Evolutionary conservation across 257 asterid species (phyloP), one percentile per base, ranked within the genome.

Genomic region (Solanum chilense): DNA sequence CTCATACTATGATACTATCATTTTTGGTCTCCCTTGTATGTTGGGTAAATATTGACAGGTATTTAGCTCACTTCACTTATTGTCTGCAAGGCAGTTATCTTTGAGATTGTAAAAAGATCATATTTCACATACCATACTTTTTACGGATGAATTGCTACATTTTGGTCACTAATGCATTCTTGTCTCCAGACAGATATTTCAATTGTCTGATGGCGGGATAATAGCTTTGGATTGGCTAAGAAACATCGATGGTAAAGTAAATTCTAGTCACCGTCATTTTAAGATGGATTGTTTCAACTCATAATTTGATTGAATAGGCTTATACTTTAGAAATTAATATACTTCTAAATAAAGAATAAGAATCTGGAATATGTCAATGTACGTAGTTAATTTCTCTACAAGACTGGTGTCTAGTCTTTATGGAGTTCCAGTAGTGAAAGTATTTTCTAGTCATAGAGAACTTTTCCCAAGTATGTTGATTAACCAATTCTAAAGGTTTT

Each of bases 201-300:
- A 83, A 35, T 87, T 95, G 31, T 87, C 93, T 62, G 98, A 96
- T 88, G 98, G 98, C 25, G 98, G 98, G 86, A 96, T 96, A 21
- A 58, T 96, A 86, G 98, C 98, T 87, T 87, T 96, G 91, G 98
- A 96, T 90, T 96, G 98, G 98, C 92, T 93, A 85, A 90, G 80
- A 89, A 91, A 89, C 44, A 88, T 56, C 2, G 93, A 92, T 86
- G 98, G 96, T 96, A 89, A 85, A 77, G 71, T 82, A 85, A 45
- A 81, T 81, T 47, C 39, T 49, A 31, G 25, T 15, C 69, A 49
- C 64, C 8, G 39, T 49, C 85, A 45, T 78, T 78, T 27, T 18
- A 78, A 15, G n/a, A 45, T 4, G 41, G 66, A 16, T 33, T 45
- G 41, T 78, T 80, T 45, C 70, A 47, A 49, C 69, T 81, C 69